A percentile compares a stretch with the other conserved stretches of the same genome.
These are phyloP conservation scores for Cenchrus fungigraminus DNA, from an alignment of 176 grass and related monocot genomes.

Conservation along the genomic window DNA sequence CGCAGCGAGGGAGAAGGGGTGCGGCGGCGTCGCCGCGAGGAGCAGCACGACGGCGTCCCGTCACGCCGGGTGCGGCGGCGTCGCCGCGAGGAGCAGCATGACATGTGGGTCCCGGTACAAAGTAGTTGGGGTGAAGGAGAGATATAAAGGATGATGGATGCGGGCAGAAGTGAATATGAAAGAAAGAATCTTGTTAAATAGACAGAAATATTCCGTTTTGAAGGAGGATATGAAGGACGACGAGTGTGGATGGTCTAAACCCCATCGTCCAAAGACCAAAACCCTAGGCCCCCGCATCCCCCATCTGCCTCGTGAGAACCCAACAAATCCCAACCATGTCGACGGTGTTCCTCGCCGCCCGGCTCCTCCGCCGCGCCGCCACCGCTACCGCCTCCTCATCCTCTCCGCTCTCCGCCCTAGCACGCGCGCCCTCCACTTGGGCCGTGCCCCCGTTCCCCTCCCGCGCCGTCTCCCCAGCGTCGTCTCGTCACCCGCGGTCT, in stretches of 20 bases:
- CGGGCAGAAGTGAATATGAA: too few species aligned
- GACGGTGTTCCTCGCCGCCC: conserved; percentile 49
- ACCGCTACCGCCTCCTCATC: conserved; percentile 24
- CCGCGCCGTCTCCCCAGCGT: conserved; percentile 3
- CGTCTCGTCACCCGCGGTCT: not conserved
- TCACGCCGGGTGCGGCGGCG: too few species aligned
- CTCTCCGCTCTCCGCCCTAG: not conserved
- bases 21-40: too few species aligned
- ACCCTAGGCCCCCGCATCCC: conserved; percentile 23
- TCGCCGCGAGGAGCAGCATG: too few species aligned
- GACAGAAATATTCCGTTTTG: too few species aligned
- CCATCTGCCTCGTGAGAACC: not conserved
- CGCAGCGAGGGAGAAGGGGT: too few species aligned
- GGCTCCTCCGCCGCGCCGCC: conserved; percentile 56
- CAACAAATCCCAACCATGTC: conserved; percentile 19
- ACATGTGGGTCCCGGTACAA: too few species aligned
- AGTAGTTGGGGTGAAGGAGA: too few species aligned
- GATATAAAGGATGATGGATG: too few species aligned
- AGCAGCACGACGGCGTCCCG: too few species aligned
- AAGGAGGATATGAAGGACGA: too few species aligned
- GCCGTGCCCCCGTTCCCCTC: conserved; percentile 27
- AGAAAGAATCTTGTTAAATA: too few species aligned
- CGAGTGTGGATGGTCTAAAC: conserved; percentile 3
- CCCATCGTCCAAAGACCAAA: conserved; percentile 34
- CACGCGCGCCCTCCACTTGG: conserved; percentile 23